A percentile compares a stretch with the other conserved stretches of the same genome.
Conservation (phyloP, 2,329 filamentous ascomycete genomes). For the Verruconis gallopava region DNA sequence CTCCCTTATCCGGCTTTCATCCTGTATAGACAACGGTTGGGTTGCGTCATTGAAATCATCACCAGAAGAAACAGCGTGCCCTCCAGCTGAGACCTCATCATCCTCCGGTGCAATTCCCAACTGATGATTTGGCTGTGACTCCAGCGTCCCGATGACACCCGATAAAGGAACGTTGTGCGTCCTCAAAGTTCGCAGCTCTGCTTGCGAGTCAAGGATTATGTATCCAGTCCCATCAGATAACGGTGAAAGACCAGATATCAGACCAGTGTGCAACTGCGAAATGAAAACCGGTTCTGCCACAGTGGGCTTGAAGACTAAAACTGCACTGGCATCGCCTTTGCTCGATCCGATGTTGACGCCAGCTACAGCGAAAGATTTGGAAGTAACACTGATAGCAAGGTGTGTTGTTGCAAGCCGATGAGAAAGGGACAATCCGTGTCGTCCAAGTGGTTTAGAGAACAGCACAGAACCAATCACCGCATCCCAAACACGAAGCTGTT, state of each 20-base stretch:
- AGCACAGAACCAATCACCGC: slow-evolving; percentile 64
- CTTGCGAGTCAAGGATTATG: slow-evolving; percentile 60
- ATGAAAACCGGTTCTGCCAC: slow-evolving; percentile 46
- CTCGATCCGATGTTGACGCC: background rate
- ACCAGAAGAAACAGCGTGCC: background rate
- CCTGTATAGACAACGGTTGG: slow-evolving; percentile 24
- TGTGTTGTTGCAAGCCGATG: slow-evolving; percentile 35
- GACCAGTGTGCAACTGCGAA: slow-evolving; percentile 36
- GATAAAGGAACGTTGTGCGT: slow-evolving; percentile 15
- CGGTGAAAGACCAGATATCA: slow-evolving; percentile 55
- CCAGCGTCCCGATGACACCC: background rate
- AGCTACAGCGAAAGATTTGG: slow-evolving; percentile 31
- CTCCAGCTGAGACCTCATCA: slow-evolving; percentile 5
- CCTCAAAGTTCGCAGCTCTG: slow-evolving; percentile 47
- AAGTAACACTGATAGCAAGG: slow-evolving; percentile 55
- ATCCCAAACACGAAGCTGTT: slow-evolving; percentile 68
- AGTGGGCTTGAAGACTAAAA: slow-evolving; percentile 56
- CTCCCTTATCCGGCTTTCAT: slow-evolving; percentile 48
- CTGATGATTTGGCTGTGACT: background rate
- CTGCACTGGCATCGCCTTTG: slow-evolving; percentile 19
- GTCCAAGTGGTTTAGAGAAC: slow-evolving; percentile 48
- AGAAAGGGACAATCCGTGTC: slow-evolving; percentile 22
- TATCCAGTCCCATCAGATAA: slow-evolving; percentile 56
- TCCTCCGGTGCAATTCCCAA: background rate
- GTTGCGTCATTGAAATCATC: slow-evolving; percentile 17